Base-by-base conservation (phyloP, 202 grass and related monocot species). In the Hordeum pubiflorum region DNA sequence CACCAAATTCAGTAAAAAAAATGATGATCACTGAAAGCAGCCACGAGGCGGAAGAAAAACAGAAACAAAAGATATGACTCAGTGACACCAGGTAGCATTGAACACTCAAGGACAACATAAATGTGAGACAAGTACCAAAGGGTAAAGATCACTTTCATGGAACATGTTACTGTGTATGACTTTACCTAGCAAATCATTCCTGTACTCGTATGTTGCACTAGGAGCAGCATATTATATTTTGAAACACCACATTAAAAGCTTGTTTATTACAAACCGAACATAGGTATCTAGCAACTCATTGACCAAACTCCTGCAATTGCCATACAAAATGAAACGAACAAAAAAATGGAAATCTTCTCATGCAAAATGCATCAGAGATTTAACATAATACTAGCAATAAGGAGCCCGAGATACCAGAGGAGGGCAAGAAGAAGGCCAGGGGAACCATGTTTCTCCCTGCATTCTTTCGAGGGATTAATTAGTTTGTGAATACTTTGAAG, bases 391-490 rank as follows among this genome's bases (percentile, higher is more conserved):
- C 9, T 1, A 23, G 6, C 14, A 26, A 4, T 13, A 67, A 61
- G n/a, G 86, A 75, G 48, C 23, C 48, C 4, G 70, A 61, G 68
- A 31, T 44, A 46, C 82, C 43, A 8, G 44, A 1, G n/a, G 48
- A 77, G 5, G 65, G 41, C 7, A 79, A 81, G 17, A 87, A 83
- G 37, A 78, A 14, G 5, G 26, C 26, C 13, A 70, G 5, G 1
- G 37, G 72, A 7, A 17, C 3, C 11, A 82, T 74, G 22, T 59
- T 74, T 73, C 29, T 87, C 14, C 36, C 79, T 3, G 4, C 69
- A 0, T 89, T 75, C 75, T 85, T 83, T 55, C 58, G 15, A 48
- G 64, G 44, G 46, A 37, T 4, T 15, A 81, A 69, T 4, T 66
- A 81, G 22, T 40, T 37, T 69, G 69, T 61, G 60, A 11, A 33